These are phyloP conservation scores for Nidula microcarpa DNA, from an alignment of 768 basidiomycete species.

Conservation along the genomic window DNA sequence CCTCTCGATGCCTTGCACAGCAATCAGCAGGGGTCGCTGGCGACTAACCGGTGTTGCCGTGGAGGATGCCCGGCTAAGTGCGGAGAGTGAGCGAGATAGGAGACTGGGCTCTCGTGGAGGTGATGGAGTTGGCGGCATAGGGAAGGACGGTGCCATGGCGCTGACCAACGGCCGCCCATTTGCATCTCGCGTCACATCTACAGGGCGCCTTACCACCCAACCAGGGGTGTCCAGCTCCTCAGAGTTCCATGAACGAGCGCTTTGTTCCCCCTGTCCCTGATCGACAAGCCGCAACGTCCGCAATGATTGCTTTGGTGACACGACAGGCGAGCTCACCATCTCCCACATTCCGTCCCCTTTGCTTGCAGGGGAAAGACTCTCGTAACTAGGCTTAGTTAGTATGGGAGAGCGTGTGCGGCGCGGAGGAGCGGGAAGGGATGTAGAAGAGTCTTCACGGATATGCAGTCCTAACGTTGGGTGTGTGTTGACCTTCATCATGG, in stretches of 20 bases:
- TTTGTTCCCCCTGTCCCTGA: slow-evolving; percentile 9
- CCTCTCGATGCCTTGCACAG: no score
- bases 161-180: slow-evolving; percentile 1
- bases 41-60: no score
- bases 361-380: background rate
- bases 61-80: no score
- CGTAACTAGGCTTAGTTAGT: slow-evolving; percentile 6
- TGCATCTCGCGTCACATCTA: background rate
- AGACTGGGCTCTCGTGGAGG: no score
- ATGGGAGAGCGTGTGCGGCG: slow-evolving; percentile 22
- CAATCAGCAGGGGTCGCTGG: no score
- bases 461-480: background rate
- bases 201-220: slow-evolving; percentile 6
- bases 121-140: no score
- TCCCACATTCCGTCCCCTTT: background rate
- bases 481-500: slow-evolving; percentile 1
- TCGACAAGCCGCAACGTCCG: no score
- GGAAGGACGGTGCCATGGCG: background rate
- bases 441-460: slow-evolving; percentile 18
- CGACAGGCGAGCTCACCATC: background rate
- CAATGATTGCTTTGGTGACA: no score
- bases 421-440: slow-evolving; percentile 33
- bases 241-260: slow-evolving; percentile 8
- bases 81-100: no score
- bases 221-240: slow-evolving; percentile 8